Base-by-base conservation (phyloP, 495 filamentous ascomycete genomes). In the Hypoxylon fuscum region DNA sequence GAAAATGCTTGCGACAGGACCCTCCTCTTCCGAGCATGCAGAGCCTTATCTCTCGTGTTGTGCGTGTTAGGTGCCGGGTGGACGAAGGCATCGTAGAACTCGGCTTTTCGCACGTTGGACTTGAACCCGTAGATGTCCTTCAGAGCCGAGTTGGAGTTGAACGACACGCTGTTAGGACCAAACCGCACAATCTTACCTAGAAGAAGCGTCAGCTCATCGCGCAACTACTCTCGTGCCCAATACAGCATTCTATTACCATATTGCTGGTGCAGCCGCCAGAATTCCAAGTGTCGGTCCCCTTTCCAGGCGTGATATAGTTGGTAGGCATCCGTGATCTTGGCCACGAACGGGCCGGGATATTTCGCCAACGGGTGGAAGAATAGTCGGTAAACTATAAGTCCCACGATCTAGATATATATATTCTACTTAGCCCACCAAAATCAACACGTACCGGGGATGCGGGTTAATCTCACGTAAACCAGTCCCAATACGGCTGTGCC, bases 281-380 rank as follows among this genome's bases (percentile, higher is more conserved):
- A 83, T 46, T 86, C 77, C 25, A 89, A 67, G 58, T 89, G 88
- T 3, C 80, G 74, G 63, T 90, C 84, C 35, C 85, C 83, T 56
- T 76, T 79, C 70, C 74, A 85, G 18, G 83, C 77, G 72, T 88
- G 79, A 57, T 86, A 85, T 32, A 81, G 75, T 34, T 79, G 74
- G 68, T 86, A 81, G 54, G 76, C 79, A 60, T 81, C 77, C 15
- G 86, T 84, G 38, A 86, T 72, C 66, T 81, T 83, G 48, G 80
- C 84, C 1, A 87, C 68, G 27, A 84, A 72, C 0, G 87, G 88
- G 0, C 88, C 88, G 1, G 87, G 87, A 55, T 88, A 89, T 62
- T 83, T 85, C n/a, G 85, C 79, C 4, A 89, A 70, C 4, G 87
- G 87, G 66, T 90, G 88, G 64, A 90, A 79, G 59, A 78, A 85